Evolutionary conservation across 768 basidiomycete genomes (phyloP).

Genomic region (Postia placenta): DNA sequence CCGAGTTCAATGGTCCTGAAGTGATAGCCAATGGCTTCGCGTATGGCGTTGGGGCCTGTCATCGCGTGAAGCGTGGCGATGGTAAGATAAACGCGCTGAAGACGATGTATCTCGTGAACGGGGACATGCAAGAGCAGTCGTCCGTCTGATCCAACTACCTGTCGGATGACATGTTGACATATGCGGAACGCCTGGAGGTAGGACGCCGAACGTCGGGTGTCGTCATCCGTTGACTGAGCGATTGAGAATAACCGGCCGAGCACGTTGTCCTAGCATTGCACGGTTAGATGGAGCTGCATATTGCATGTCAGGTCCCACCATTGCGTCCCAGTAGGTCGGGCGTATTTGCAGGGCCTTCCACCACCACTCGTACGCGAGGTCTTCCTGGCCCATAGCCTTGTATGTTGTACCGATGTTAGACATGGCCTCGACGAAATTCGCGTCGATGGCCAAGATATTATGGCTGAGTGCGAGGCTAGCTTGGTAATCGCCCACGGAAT

Average conservation of each 20-base stretch:
- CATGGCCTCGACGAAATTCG: conserved; percentile 32
- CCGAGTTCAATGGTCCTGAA: conserved; percentile 37
- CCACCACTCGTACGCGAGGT: conserved; percentile 34
- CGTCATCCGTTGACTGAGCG: conserved; percentile 13
- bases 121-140: conserved; percentile 20
- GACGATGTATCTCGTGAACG: conserved; percentile 30
- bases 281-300: conserved; percentile 1
- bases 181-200: conserved; percentile 27
- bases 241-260: conserved; percentile 24
- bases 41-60: conserved; percentile 23
- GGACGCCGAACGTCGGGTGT: conserved; percentile 3
- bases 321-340: conserved; percentile 29
- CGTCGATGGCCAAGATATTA: conserved; percentile 27
- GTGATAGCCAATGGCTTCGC: conserved; percentile 30
- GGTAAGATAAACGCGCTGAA: conserved; percentile 41
- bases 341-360: conserved; percentile 30
- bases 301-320: conserved; percentile 10
- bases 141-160: conserved; percentile 19
- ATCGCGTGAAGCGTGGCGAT: conserved; percentile 30
- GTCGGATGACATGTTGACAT: conserved; percentile 27
- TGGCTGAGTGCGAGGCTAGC: conserved; percentile 24
- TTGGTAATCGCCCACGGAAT: conserved; percentile 27
- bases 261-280: conserved; percentile 27
- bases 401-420: conserved; percentile 33
- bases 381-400: conserved; percentile 25